Percentiles rank a stretch among this genome's conserved stretches.
Conservation (phyloP, 1,139 yeast genomes). For the Lodderomyces beijingensis region DNA sequence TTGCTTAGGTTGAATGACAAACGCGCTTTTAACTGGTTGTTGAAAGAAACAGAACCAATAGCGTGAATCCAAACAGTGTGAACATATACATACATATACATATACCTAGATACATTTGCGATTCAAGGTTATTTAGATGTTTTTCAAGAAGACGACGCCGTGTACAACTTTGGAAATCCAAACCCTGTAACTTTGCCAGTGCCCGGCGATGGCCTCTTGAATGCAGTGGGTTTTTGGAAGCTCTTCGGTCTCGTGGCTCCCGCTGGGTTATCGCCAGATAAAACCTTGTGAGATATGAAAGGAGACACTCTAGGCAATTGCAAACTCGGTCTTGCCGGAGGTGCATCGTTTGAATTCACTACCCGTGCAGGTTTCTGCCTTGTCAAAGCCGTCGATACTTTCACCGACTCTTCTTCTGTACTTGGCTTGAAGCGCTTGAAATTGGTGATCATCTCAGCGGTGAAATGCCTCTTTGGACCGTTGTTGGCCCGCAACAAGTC, state of each 20-base stretch:
- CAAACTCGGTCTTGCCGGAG: conserved; percentile 15
- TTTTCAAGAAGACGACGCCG: too few relatives aligned
- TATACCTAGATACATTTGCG: too few relatives aligned
- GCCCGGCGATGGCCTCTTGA: conserved; percentile 12
- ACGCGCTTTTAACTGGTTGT: conserved; percentile 38
- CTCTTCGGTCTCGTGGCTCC: conserved; percentile 58
- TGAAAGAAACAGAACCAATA: conserved; percentile 33
- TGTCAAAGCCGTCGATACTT: neutral
- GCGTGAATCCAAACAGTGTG: too few relatives aligned
- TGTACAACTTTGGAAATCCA: conserved; percentile 24
- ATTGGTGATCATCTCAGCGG: conserved; percentile 3
- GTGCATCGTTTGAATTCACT: neutral
- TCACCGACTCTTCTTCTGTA: neutral
- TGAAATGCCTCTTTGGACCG: conserved; percentile 3
- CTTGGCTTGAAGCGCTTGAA: conserved; percentile 2
- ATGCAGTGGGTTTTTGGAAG: conserved; percentile 30
- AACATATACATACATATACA: conserved; percentile 10
- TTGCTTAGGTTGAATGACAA: conserved; percentile 35
- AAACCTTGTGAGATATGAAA: conserved; percentile 30
- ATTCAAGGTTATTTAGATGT: too few relatives aligned
- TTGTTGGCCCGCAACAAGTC: conserved; percentile 2
- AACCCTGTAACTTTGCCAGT: too few relatives aligned
- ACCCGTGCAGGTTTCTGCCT: neutral
- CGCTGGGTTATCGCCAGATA: too few relatives aligned
- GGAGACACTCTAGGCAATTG: conserved; percentile 28